Evolutionary conservation across 2,329 filamentous ascomycete genomes (phyloP), one percentile per base, ranked within the genome.

Genomic region (Orbilia javanica): DNA sequence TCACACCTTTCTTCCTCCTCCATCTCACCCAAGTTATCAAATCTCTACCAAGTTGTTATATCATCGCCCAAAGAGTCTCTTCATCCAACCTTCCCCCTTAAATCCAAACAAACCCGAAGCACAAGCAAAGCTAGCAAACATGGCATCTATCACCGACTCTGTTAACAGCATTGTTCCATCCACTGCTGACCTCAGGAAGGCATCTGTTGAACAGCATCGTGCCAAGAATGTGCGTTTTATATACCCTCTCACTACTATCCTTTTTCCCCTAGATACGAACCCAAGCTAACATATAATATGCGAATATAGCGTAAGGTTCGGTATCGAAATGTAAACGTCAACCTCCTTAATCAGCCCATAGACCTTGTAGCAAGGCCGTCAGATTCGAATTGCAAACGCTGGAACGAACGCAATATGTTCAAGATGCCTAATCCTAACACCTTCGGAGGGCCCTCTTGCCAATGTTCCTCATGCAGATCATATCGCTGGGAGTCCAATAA

Each of bases 321-420:
- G 66, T 81, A 82, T 64, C 77, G 80, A 68, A 79, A 80, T 46
- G 80, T 80, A 48, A 81, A 81, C 70, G 73, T 79, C 34, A 73
- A 50, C 73, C 79, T 82, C 36, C 74, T 82, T 65, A 81, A 81
- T 13, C 75, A 70, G n/a, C 80, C 81, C 3, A 66, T 73, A 48
- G 48, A 31, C 36, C 18, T 46, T 10, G 2, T 5, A n/a, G 15
- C 15, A 7, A 44, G 57, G 22, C n/a, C n/a, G n/a, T n/a, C n/a
- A n/a, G 50, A 63, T 57, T 70, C 76, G 13, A 44, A 64, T 36
- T 57, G 79, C 57, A 63, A 71, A 34, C 75, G 70, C 22, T 82
- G 81, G 81, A 81, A 80, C 55, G 76, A 81, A 42, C 76, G 72
- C 53, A 82, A 82, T 62, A 81, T 80, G 80, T 82, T 73, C 68